Evolutionary conservation across 345 rosid genomes (phyloP).

Genomic region (Moricandia arvensis): DNA sequence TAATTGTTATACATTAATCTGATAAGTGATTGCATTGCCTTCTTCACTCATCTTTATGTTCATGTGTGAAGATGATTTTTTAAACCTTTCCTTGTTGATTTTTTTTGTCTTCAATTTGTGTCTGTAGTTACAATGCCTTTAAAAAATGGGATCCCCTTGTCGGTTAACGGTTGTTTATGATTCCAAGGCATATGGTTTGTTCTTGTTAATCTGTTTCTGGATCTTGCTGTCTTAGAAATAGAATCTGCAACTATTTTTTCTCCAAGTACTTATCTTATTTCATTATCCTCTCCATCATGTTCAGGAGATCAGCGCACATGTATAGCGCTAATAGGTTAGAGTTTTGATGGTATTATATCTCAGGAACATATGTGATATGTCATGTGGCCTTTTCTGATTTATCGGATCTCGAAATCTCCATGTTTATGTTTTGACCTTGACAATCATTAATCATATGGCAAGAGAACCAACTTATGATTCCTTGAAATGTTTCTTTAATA

Average conservation of each 20-base stretch:
- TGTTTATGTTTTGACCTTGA: conserved; percentile 30
- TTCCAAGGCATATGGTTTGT: conserved; percentile 24
- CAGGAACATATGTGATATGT: not conserved
- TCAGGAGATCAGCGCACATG: conserved; percentile 31
- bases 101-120: conserved; percentile 4
- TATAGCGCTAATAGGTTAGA: not conserved
- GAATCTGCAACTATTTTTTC: conserved; percentile 10
- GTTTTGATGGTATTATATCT: not conserved
- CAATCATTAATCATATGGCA: conserved; percentile 21
- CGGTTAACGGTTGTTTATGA: conserved; percentile 12
- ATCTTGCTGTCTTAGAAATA: conserved; percentile 22
- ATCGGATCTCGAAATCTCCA: conserved; percentile 40
- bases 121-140: not conserved
- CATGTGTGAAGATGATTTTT: conserved; percentile 10
- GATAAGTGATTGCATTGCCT: not conserved
- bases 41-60: not conserved
- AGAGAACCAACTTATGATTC: conserved; percentile 15
- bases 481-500: not conserved
- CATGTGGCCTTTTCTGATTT: conserved; percentile 32
- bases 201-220: conserved; percentile 17
- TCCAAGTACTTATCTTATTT: not conserved
- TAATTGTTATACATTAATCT: not conserved
- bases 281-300: conserved; percentile 16
- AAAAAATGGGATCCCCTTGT: not conserved
- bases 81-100: not conserved